These are phyloP conservation scores for Trichoderma erinaceum DNA, from an alignment of 495 filamentous ascomycete species.

Conservation along the genomic window DNA sequence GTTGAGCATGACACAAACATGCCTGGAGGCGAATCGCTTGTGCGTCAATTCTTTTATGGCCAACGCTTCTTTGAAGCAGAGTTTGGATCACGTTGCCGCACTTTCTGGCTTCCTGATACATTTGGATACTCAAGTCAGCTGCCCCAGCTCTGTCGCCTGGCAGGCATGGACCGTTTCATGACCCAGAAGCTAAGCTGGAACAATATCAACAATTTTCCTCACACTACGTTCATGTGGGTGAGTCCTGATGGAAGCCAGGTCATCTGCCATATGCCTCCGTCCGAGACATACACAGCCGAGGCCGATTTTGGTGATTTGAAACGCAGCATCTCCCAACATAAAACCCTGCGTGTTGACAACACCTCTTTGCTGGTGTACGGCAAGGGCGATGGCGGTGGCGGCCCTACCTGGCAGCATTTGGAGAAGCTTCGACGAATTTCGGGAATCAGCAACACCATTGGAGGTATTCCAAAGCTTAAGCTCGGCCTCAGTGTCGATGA, in stretches of 20 bases:
- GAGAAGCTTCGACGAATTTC: constrained; percentile 95
- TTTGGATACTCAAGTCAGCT: constrained; percentile 95
- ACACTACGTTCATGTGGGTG: constrained; percentile 98
- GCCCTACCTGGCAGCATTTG: constrained; percentile 86
- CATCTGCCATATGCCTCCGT: constrained; percentile 91
- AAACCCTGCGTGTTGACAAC: constrained; percentile 84
- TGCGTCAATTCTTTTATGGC: constrained; percentile 91
- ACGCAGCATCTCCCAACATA: constrained; percentile 86
- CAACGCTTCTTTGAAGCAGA: constrained; percentile 91
- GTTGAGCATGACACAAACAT: constrained; percentile 98
- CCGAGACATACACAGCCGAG: constrained; percentile 90
- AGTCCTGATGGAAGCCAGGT: constrained; percentile 91
- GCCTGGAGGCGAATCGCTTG: constrained; percentile 88
- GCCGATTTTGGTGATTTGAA: constrained; percentile 95
- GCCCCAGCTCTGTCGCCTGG: constrained; percentile 82
- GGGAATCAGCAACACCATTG: constrained; percentile 82
- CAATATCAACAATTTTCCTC: constrained; percentile 98
- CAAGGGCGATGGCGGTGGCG: constrained; percentile 92
- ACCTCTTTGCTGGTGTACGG: constrained; percentile 89
- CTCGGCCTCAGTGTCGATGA: constrained; percentile 93
- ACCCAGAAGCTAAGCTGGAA: constrained; percentile 93
- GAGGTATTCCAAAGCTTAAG: constrained; percentile 76
- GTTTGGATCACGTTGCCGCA: constrained; percentile 81
- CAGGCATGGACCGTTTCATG: constrained; percentile 93
- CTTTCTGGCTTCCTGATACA: constrained; percentile 97